Conservation (phyloP, 2,329 filamentous ascomycete genomes). For the Cercospora zeina region DNA sequence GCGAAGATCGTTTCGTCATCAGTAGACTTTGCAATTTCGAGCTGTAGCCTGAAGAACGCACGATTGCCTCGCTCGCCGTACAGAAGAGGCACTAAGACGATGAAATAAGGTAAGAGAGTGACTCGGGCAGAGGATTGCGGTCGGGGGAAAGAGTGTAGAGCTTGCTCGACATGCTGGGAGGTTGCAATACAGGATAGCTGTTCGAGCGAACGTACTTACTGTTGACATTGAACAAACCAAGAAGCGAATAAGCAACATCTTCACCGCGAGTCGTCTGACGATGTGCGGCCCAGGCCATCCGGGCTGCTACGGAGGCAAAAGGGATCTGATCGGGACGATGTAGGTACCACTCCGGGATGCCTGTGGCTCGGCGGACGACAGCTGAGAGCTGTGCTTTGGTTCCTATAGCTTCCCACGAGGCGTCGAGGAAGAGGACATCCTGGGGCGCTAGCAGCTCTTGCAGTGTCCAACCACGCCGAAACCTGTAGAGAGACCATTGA, state of each 20-base stretch:
- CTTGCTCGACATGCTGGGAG: not conserved
- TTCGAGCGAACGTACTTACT: not conserved
- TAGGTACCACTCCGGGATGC: slow-evolving; percentile 6
- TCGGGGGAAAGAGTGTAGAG: not conserved
- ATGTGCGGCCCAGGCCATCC: slow-evolving; percentile 21
- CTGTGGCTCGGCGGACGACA: slow-evolving; percentile 13
- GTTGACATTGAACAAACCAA: slow-evolving; percentile 29
- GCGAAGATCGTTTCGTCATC: slow-evolving; percentile 31
- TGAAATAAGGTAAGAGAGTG: not conserved
- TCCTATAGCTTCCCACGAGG: slow-evolving; percentile 11
- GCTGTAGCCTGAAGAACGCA: slow-evolving; percentile 15
- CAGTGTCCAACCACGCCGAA: slow-evolving; percentile 5
- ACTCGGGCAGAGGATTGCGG: not conserved
- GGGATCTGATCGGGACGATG: slow-evolving; percentile 8
- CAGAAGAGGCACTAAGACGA: slow-evolving; percentile 12
- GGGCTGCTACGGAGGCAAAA: slow-evolving; percentile 4
- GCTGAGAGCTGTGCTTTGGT: slow-evolving; percentile 16
- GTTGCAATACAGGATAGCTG: not conserved
- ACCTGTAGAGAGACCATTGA: slow-evolving; percentile 5
- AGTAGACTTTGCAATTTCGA: slow-evolving; percentile 11
- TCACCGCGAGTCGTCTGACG: slow-evolving; percentile 20
- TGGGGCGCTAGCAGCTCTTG: slow-evolving; percentile 17
- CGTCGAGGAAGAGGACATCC: slow-evolving; percentile 12
- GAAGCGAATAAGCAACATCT: slow-evolving; percentile 27
- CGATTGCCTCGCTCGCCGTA: slow-evolving; percentile 19